Base-by-base conservation (phyloP, 163 green algal species). In the Smithsoniella earleae region DNA sequence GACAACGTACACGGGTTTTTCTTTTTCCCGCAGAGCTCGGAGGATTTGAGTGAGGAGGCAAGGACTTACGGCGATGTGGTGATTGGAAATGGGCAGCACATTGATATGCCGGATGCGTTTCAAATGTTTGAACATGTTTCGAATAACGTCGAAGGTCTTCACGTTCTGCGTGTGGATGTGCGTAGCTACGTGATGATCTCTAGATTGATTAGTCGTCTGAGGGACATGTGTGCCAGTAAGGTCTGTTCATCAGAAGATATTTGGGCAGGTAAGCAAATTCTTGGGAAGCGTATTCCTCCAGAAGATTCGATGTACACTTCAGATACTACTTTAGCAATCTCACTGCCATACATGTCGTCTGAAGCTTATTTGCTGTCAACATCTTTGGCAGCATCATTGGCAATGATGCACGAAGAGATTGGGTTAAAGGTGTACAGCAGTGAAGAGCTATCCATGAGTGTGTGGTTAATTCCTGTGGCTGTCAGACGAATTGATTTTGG, bases 401-500 rank as follows among this genome's bases (percentile, higher is more conserved):
- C 49, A 36, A 25, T 64, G 49, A 64, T 64, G 49, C 49, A 64
- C 1, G 33, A 64, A 13, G 49, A 64, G 0, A 64, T 64, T 27
- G 49, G 49, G 13, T 1, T 64, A 27, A 64, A 64, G 13, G 31
- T 36, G 8, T 64, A 27, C 13, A 27, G 49, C 8, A 36, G 25
- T 10, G 49, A 64, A 27, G 49, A 64, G 31, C 25, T 64, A 8
- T 64, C 49, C 25, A 6, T 64, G 49, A 27, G 49, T 13, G 6
- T 64, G 49, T 64, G 49, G 49, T 13, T 64, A 27, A 64, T 64
- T 64, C 49, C 49, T 27, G 33, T 64, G 49, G 49, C 49, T 36
- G 49, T 27, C 16, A 64, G 49, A 8, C 31, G 49, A 18, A 64
- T 64, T 36, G 49, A 64, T 64, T 27, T 64, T 10, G 49, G 49